Conservation (phyloP, 345 rosid species). For the Chamaenerion angustifolium region DNA sequence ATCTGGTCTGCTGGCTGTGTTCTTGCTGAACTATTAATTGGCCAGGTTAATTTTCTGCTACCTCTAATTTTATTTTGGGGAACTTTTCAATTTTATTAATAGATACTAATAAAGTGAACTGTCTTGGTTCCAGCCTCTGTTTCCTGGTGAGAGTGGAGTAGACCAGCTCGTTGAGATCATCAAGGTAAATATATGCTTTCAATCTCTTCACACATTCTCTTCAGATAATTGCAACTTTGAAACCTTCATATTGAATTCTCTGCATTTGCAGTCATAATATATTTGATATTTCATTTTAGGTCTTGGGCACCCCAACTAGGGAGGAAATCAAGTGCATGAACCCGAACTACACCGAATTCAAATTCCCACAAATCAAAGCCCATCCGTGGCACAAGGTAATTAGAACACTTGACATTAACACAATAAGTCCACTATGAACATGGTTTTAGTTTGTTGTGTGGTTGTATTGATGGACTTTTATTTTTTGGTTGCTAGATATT, state of each 20-base stretch:
- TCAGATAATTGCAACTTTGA: not conserved
- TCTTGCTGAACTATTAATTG: conserved; percentile 81
- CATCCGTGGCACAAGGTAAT: conserved; percentile 99
- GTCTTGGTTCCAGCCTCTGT: conserved; percentile 54
- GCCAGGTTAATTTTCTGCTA: conserved; percentile 41
- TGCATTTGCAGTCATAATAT: not conserved
- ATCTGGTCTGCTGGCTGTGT: conserved; percentile 99
- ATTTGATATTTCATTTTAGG: conserved; percentile 23
- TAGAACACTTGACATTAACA: not conserved
- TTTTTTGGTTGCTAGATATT: conserved; percentile 40
- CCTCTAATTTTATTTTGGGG: not conserved
- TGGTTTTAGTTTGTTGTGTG: not conserved
- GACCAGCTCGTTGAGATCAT: conserved; percentile 98
- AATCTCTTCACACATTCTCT: not conserved
- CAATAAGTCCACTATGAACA: not conserved
- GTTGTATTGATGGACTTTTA: not conserved
- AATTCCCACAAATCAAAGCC: conserved; percentile 96
- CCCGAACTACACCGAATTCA: conserved; percentile 88
- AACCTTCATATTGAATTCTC: not conserved
- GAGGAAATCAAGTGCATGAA: conserved; percentile 99
- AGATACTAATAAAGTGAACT: not conserved
- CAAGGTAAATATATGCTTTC: conserved; percentile 38
- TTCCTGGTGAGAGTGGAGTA: conserved; percentile 96
- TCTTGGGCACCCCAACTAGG: conserved; percentile 93
- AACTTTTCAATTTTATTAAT: not conserved